Percentiles rank a stretch among this genome's conserved stretches.
Conservation (phyloP, 164 flowering plant genomes). For the Nelumbo lutea region DNA sequence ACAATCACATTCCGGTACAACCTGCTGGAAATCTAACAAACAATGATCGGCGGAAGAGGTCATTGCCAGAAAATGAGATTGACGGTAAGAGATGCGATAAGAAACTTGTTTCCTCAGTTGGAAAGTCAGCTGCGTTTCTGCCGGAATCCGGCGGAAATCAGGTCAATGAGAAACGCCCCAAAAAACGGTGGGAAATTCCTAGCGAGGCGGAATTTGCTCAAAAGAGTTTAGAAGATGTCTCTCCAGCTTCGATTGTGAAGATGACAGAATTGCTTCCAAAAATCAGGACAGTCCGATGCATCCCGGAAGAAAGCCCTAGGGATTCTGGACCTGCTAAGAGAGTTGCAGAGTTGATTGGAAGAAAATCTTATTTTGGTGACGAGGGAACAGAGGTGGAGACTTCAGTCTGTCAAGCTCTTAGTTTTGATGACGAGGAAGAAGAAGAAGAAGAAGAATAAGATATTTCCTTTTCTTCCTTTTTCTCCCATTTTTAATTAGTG, state of each 20-base stretch:
- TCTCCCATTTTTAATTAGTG: not conserved
- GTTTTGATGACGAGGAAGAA: constrained; percentile 45
- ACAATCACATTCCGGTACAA: constrained; percentile 31
- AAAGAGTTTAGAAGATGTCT: constrained; percentile 13
- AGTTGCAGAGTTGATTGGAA: constrained; percentile 60
- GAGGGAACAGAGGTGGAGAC: constrained; percentile 26
- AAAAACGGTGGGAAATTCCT: constrained; percentile 64
- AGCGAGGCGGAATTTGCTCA: constrained; percentile 28
- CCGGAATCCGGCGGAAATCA: constrained; percentile 11
- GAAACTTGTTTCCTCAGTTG: constrained; percentile 33
- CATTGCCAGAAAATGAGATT: constrained; percentile 44
- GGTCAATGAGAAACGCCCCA: constrained; percentile 27
- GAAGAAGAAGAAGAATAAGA: constrained; percentile 2
- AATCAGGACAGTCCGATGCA: constrained; percentile 45
- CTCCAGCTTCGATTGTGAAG: constrained; percentile 16
- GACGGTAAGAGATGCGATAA: constrained; percentile 32
- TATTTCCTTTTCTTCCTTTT: not conserved
- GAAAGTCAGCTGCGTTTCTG: constrained; percentile 9
- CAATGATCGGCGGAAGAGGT: constrained; percentile 45
- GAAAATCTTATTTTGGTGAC: constrained; percentile 35
- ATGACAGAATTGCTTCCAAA: constrained; percentile 42
- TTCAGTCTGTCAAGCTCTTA: constrained; percentile 51
- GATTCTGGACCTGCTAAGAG: constrained; percentile 85
- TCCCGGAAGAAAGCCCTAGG: constrained; percentile 45
- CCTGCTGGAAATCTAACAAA: constrained; percentile 11